Evolutionary conservation across 352 stramenopile genomes (phyloP).

Genomic region (Pythium monospermum): DNA sequence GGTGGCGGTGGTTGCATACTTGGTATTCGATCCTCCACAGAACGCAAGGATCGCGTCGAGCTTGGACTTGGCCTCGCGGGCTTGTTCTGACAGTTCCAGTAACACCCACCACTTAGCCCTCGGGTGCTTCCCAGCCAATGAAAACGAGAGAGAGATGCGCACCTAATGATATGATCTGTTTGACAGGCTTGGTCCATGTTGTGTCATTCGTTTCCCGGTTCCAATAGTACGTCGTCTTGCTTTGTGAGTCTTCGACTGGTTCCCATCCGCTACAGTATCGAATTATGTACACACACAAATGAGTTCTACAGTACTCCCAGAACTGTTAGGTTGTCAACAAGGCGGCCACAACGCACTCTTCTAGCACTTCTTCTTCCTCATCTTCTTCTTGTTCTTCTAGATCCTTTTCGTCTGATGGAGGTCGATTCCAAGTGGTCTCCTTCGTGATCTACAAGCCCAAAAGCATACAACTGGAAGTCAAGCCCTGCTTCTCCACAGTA

Average conservation of each 20-base stretch:
- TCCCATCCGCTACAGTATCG: slow-evolving; percentile 49
- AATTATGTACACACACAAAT: not conserved
- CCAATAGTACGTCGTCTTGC: slow-evolving; percentile 66
- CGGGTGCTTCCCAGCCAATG: not conserved
- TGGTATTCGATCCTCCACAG: too few species aligned
- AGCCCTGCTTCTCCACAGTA: too few species aligned
- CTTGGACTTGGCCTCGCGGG: slow-evolving; percentile 22
- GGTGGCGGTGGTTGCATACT: slow-evolving; percentile 1
- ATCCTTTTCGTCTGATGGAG: slow-evolving; percentile 7
- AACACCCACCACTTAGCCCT: not conserved
- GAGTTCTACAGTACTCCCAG: not conserved
- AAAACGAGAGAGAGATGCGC: slow-evolving; percentile 2
- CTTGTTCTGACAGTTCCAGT: slow-evolving; percentile 10
- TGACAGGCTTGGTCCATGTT: slow-evolving; percentile 52
- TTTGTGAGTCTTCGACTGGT: slow-evolving; percentile 47
- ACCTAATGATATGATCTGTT: slow-evolving; percentile 52
- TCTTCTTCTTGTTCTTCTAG: not conserved
- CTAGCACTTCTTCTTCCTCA: slow-evolving; percentile 7
- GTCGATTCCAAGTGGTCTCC: slow-evolving; percentile 70
- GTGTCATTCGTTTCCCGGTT: slow-evolving; percentile 71
- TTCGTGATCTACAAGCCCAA: slow-evolving; percentile 47
- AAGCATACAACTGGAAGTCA: too few species aligned
- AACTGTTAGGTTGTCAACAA: too few species aligned
- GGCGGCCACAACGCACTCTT: slow-evolving; percentile 12
- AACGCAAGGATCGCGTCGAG: slow-evolving; percentile 24